Conservation (phyloP, 2,329 filamentous ascomycete genomes). For the Neonectria sp. region DNA sequence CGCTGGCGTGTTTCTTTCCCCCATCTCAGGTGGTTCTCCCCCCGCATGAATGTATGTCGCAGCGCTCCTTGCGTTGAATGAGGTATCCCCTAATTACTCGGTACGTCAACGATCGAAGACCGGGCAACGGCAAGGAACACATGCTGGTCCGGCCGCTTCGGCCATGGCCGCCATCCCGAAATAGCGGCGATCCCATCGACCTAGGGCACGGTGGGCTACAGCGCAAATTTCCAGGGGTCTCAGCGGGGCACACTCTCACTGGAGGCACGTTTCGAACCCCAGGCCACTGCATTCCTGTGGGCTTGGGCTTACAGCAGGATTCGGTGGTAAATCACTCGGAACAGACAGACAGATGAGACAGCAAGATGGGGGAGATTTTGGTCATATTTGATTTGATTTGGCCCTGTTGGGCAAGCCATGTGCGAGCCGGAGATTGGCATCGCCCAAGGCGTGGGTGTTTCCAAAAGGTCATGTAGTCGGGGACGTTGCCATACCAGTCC, state of each 20-base stretch:
- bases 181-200: slow-evolving; percentile 18
- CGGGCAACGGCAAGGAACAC: slow-evolving; percentile 2
- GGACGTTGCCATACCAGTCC: slow-evolving; percentile 3
- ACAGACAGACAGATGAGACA: not conserved
- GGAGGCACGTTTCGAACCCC: slow-evolving; percentile 7
- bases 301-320: not conserved
- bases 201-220: not conserved
- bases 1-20: not conserved
- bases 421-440: not conserved
- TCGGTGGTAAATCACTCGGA: not conserved
- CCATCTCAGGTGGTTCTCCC: not conserved
- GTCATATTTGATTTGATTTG: not conserved
- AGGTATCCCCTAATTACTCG: too few species aligned
- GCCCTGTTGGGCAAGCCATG: not conserved
- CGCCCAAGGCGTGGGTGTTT: not conserved
- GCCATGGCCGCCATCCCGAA: slow-evolving; percentile 16
- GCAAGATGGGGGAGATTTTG: not conserved
- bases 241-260: slow-evolving; percentile 8
- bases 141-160: slow-evolving; percentile 5
- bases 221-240: slow-evolving; percentile 11
- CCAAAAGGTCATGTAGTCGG: slow-evolving; percentile 2
- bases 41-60: slow-evolving; percentile 1
- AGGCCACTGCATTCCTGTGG: not conserved
- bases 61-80: slow-evolving; percentile 8
- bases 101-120: slow-evolving; percentile 2